Evolutionary conservation across 2,329 filamentous ascomycete species (phyloP).

Genomic region (Talaromyces sp.): DNA sequence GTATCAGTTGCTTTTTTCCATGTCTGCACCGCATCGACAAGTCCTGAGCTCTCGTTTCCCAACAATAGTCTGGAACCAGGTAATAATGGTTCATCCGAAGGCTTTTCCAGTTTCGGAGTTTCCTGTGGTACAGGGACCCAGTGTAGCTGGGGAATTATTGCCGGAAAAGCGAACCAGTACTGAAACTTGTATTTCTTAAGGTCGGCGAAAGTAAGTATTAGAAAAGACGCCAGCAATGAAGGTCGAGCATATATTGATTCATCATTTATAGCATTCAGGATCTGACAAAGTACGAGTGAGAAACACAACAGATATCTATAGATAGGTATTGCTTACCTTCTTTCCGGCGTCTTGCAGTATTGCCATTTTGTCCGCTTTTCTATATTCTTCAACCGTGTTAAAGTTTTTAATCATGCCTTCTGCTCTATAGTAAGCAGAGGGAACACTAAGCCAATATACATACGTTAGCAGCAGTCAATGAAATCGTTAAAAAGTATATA

Average conservation of each 20-base stretch:
- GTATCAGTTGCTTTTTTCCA: conserved; percentile 81
- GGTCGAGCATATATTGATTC: conserved; percentile 94
- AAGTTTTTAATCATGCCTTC: conserved; percentile 95
- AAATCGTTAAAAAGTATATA: not conserved
- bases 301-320: not conserved
- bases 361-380: conserved; percentile 70
- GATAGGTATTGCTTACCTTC: conserved; percentile 53
- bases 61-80: conserved; percentile 45
- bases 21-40: conserved; percentile 79
- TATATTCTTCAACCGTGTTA: conserved; percentile 93
- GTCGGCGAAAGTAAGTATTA: conserved; percentile 87
- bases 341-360: conserved; percentile 74
- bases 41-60: conserved; percentile 65
- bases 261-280: conserved; percentile 97
- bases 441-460: conserved; percentile 49
- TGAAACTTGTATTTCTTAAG: conserved; percentile 96
- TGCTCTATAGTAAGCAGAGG: conserved; percentile 69
- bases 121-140: conserved; percentile 59
- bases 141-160: conserved; percentile 78
- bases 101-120: conserved; percentile 11
- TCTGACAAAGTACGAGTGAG: conserved; percentile 46
- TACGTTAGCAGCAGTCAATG: not conserved
- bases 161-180: conserved; percentile 98
- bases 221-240: conserved; percentile 83
- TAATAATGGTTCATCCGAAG: conserved; percentile 17